Evolutionary conservation across 2,329 filamentous ascomycete genomes (phyloP).

Genomic region (Remersonia thermophila): DNA sequence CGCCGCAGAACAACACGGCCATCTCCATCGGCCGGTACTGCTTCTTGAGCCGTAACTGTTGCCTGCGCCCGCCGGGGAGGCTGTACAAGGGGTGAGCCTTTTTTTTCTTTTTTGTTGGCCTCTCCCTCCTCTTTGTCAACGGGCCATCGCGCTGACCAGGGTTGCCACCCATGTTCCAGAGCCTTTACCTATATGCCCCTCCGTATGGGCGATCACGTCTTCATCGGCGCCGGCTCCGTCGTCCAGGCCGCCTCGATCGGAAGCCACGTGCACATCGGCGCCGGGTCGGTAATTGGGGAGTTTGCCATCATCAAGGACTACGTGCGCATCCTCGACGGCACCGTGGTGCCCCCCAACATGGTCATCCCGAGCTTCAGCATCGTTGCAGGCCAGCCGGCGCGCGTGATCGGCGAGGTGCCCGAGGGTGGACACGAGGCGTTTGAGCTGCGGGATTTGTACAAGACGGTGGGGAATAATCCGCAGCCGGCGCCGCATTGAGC

Average conservation of each 20-base stretch:
- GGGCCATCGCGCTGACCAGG: neutral
- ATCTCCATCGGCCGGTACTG: conserved; percentile 88
- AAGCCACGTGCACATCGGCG: conserved; percentile 76
- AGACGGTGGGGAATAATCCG: conserved; percentile 48
- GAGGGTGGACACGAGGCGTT: conserved; percentile 56
- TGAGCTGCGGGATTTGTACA: conserved; percentile 52
- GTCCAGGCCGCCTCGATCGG: conserved; percentile 76
- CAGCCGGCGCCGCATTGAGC: conserved; percentile 26
- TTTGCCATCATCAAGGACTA: conserved; percentile 92
- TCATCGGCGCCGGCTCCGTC: conserved; percentile 62
- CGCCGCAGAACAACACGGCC: conserved; percentile 46
- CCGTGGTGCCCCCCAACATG: conserved; percentile 76
- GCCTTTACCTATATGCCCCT: conserved; percentile 74
- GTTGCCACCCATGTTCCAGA: conserved; percentile 20
- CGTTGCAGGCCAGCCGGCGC: conserved; percentile 71
- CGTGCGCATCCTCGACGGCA: conserved; percentile 72
- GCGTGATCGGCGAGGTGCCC: conserved; percentile 69
- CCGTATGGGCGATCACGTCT: conserved; percentile 89
- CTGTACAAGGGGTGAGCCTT: conserved; percentile 63
- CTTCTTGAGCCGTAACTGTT: conserved; percentile 66
- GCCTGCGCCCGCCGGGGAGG: conserved; percentile 72
- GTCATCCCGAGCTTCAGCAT: conserved; percentile 86
- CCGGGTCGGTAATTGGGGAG: conserved; percentile 63
- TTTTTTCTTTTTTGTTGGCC: too few relatives aligned
- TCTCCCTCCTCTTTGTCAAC: neutral